Base-by-base conservation (phyloP, 2,329 filamentous ascomycete genomes). In the Neonectria coccinea region DNA sequence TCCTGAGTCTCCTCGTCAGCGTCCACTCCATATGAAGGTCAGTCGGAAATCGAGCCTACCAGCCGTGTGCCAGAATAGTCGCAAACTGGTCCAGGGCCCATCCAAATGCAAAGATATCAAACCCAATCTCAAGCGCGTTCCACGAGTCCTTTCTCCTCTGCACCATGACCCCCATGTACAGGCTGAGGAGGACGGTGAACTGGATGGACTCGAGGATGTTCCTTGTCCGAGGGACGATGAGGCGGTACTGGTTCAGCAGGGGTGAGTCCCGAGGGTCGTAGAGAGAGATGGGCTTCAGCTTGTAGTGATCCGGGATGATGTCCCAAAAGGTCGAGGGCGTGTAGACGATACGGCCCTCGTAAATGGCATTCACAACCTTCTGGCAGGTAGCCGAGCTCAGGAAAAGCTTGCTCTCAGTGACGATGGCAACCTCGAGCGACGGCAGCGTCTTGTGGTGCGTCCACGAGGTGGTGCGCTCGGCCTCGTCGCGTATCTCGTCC, bases 231-330 rank as follows among this genome's bases (percentile, higher is more conserved):
- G 93, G 93, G 9, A 97, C 93, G 67, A 94, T 91, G 8, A 97
- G 85, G 1, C 93, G 91, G 74, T 96, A 96, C 75, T 97, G 93
- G 73, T 97, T 95, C 22, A 97, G 84, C 27, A 94, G 75, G 1
- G 92, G 91, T 5, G 91, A 92, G 67, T 89, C 87, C 16, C 91
- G 83, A 1, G 92, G 93, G 73, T 94, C 90, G 76, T 96, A 96
- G 0, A 96, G 81, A 8, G 91, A 90, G 59, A 96, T 94, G 2
- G 92, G 92, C 70, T 92, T 92, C 73, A 91, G 87, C 79, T 96
- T 96, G 82, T 96, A 97, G 71, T 91, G 89, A 76, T 96, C 93
- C 1, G 93, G 92, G 52, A 97, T 88, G 63, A 97, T 91, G 77
- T 96, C 91, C 76, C 95, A 88, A 75, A 93, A 94, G 0, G 89